These are phyloP conservation scores for Mycena alexandri DNA, from an alignment of 768 basidiomycete species.

Conservation along the genomic window DNA sequence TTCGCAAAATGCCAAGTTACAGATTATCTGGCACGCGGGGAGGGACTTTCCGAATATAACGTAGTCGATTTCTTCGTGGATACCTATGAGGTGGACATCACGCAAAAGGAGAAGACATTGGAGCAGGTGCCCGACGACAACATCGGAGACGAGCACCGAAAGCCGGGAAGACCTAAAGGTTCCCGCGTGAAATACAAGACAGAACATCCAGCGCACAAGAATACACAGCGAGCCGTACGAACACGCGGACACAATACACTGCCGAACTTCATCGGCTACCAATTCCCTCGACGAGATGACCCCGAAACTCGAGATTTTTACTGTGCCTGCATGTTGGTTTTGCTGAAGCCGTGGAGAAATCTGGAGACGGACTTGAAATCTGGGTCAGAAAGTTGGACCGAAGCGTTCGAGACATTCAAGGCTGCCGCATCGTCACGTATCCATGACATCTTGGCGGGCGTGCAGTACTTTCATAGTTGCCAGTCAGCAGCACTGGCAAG, in stretches of 20 bases:
- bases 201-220: conserved; percentile 16
- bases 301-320: conserved; percentile 44
- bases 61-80: conserved; percentile 47
- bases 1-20: conserved; percentile 39
- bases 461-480: conserved; percentile 32
- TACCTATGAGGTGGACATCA: conserved; percentile 47
- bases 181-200: conserved; percentile 30
- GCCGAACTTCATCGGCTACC: conserved; percentile 52
- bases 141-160: conserved; percentile 15
- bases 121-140: conserved; percentile 5
- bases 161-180: conserved; percentile 29
- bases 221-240: conserved; percentile 32
- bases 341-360: conserved; percentile 55
- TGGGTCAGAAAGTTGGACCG: neutral
- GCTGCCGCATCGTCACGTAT: neutral
- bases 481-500: conserved; percentile 21
- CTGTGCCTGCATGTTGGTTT: conserved; percentile 50
- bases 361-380: conserved; percentile 37
- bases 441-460: conserved; percentile 16
- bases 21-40: conserved; percentile 46
- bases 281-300: conserved; percentile 49
- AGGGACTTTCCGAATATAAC: conserved; percentile 33
- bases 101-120: neutral
- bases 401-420: conserved; percentile 19
- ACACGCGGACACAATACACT: conserved; percentile 47